Conservation (phyloP, 345 rosid genomes). For the Brassica napus region DNA sequence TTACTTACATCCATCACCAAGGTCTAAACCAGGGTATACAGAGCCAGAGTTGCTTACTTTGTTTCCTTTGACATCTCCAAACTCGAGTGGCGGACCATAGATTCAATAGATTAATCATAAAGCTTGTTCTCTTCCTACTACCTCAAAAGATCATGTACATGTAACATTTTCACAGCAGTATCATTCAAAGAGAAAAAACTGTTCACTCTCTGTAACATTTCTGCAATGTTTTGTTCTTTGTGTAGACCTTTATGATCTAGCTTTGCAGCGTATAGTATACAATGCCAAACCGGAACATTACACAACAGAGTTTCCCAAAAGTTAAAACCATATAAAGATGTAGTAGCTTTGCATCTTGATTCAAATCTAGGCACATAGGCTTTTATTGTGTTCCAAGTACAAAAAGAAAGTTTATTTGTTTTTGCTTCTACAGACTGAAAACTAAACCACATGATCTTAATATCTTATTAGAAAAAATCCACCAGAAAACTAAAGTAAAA, state of each 20-base stretch:
- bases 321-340: neutral
- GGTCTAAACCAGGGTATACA: conserved; percentile 50
- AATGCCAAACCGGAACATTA: neutral
- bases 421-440: conserved; percentile 28
- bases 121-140: conserved; percentile 11
- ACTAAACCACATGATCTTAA: conserved; percentile 32
- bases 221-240: conserved; percentile 10
- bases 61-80: conserved; percentile 70
- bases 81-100: conserved; percentile 34
- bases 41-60: conserved; percentile 72
- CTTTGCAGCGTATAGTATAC: neutral
- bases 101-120: conserved; percentile 29
- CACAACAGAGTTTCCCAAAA: neutral
- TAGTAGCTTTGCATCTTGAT: conserved; percentile 11
- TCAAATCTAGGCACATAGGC: neutral
- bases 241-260: too few relatives aligned
- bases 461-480: conserved; percentile 34
- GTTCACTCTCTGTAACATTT: conserved; percentile 23
- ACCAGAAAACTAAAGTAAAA: conserved; percentile 29
- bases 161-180: conserved; percentile 19
- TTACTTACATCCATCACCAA: conserved; percentile 75
- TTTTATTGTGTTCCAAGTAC: conserved; percentile 25
- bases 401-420: too few relatives aligned
- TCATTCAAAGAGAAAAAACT: conserved; percentile 22
- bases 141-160: conserved; percentile 24